Conservation (phyloP, 148 eudicot species). For the Polygonum maritimum region DNA sequence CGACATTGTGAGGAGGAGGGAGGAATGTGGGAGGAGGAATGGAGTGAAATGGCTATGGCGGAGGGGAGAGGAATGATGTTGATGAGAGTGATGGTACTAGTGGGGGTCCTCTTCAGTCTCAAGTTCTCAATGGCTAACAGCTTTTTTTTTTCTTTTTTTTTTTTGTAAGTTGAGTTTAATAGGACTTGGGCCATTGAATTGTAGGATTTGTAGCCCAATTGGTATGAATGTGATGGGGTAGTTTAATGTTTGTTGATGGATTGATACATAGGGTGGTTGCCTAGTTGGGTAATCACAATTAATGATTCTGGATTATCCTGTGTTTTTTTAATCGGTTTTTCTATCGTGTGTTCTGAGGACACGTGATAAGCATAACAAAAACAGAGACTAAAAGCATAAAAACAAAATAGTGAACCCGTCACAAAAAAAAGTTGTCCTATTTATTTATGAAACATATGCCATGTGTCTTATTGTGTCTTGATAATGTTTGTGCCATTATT, state of each 20-base stretch:
- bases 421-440: too few relatives aligned
- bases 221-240: neutral
- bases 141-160: neutral
- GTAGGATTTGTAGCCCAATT: neutral
- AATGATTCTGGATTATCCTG: too few relatives aligned
- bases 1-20: neutral
- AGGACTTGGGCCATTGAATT: neutral
- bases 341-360: too few relatives aligned
- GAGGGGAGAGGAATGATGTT: neutral
- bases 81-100: neutral
- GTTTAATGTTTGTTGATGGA: neutral
- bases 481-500: too few relatives aligned
- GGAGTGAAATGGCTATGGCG: neutral
- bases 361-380: too few relatives aligned
- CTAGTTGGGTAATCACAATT: too few relatives aligned
- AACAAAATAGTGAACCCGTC: too few relatives aligned
- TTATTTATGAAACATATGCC: too few relatives aligned
- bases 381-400: too few relatives aligned
- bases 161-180: neutral
- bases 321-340: too few relatives aligned
- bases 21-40: neutral
- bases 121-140: neutral
- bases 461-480: too few relatives aligned
- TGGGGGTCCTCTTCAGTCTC: neutral
- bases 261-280: neutral